Conservation (phyloP, 1,284 basidiomycete genomes). For the Schizopora paradoxa region DNA sequence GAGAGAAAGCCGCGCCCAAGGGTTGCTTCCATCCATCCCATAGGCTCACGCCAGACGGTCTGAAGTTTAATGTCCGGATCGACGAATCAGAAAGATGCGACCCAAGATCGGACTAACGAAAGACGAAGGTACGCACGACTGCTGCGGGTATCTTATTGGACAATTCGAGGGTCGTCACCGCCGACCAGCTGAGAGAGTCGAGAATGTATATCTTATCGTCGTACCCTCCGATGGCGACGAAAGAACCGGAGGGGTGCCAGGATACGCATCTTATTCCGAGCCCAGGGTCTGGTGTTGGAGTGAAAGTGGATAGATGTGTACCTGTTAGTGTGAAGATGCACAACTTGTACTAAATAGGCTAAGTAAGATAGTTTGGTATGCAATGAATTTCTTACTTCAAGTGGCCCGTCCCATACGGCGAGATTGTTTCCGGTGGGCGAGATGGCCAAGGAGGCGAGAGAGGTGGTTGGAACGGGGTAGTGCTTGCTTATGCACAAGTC, state of each 20-base stretch:
- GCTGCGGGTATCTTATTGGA: slow-evolving; percentile 47
- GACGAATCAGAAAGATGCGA: not conserved
- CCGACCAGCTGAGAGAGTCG: slow-evolving; percentile 74
- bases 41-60: slow-evolving; percentile 78
- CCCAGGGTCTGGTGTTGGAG: slow-evolving; percentile 68
- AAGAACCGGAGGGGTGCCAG: slow-evolving; percentile 82
- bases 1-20: slow-evolving; percentile 77
- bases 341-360: slow-evolving; percentile 66
- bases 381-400: slow-evolving; percentile 55
- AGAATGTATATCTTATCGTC: slow-evolving; percentile 83
- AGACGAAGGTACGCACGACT: slow-evolving; percentile 48
- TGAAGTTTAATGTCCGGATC: slow-evolving; percentile 27
- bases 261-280: slow-evolving; percentile 69
- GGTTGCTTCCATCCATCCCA: slow-evolving; percentile 74
- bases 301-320: slow-evolving; percentile 61
- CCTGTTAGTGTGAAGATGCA: slow-evolving; percentile 73
- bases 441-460: slow-evolving; percentile 69
- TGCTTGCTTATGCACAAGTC: slow-evolving; percentile 43
- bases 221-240: slow-evolving; percentile 75
- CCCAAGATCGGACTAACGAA: slow-evolving; percentile 1
- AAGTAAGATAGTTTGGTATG: slow-evolving; percentile 2
- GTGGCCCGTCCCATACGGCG: slow-evolving; percentile 77
- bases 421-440: slow-evolving; percentile 79
- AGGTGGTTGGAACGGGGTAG: slow-evolving; percentile 74
- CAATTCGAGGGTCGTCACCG: slow-evolving; percentile 59